These are phyloP conservation scores for Mycosphaerelloides madeirae DNA, from an alignment of 2,329 filamentous ascomycete genomes.

Conservation along the genomic window DNA sequence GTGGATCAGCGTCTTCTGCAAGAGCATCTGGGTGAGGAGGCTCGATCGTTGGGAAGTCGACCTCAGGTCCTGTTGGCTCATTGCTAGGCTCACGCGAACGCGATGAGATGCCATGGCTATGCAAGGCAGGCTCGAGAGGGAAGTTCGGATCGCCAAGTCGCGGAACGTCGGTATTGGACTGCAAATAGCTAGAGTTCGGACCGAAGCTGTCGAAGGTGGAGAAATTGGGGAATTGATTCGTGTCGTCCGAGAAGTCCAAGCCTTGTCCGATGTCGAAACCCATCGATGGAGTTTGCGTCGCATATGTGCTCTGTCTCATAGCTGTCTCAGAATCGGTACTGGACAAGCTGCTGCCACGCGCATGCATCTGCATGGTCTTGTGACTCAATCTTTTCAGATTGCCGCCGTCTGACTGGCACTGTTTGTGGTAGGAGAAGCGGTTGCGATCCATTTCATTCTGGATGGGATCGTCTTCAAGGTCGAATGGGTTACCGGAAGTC, in stretches of 20 bases:
- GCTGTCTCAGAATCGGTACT: constrained; percentile 29
- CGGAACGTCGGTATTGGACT: constrained; percentile 9
- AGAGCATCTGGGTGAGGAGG: constrained; percentile 30
- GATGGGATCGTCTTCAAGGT: constrained; percentile 41
- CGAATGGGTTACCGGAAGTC: constrained; percentile 46
- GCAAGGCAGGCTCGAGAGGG: constrained; percentile 9
- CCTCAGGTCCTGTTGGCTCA: constrained; percentile 14
- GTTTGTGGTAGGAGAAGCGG: constrained; percentile 34
- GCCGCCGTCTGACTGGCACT: constrained; percentile 33
- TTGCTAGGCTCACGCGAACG: constrained; percentile 17
- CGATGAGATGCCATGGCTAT: constrained; percentile 13
- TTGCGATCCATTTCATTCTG: constrained; percentile 28
- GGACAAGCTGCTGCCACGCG: constrained; percentile 30
- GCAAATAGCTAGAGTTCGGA: constrained; percentile 10
- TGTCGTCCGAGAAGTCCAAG: constrained; percentile 6
- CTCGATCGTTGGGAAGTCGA: constrained; percentile 27
- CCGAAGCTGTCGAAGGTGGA: constrained; percentile 15
- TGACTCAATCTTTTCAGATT: constrained; percentile 24
- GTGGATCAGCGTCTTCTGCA: constrained; percentile 27
- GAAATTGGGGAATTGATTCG: constrained; percentile 18
- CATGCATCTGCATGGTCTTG: constrained; percentile 30
- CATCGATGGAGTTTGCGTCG: neutral
- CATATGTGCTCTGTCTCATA: neutral
- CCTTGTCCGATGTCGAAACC: neutral
- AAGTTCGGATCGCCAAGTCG: constrained; percentile 14